Evolutionary conservation across 805 yeast species (phyloP).

Genomic region (Cyberlindnera suaveolens): DNA sequence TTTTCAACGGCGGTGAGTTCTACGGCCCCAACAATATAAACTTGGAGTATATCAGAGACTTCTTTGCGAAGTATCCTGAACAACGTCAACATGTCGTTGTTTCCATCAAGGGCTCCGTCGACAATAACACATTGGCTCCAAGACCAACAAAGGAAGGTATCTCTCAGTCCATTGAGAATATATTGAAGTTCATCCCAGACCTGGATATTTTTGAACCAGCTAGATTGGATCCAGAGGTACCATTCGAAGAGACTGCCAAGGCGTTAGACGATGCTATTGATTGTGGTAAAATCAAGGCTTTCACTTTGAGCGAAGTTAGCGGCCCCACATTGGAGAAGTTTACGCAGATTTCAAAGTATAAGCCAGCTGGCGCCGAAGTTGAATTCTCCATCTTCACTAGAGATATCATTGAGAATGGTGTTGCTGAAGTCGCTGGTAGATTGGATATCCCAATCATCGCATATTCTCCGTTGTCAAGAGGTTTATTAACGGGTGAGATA

Average conservation of each 20-base stretch:
- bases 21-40: slow-evolving; percentile 56
- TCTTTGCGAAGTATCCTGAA: slow-evolving; percentile 53
- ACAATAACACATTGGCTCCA: slow-evolving; percentile 35
- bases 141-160: slow-evolving; percentile 45
- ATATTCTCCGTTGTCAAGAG: slow-evolving; percentile 81
- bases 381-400: slow-evolving; percentile 72
- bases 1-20: slow-evolving; percentile 74
- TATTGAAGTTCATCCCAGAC: slow-evolving; percentile 33
- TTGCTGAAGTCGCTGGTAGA: slow-evolving; percentile 52
- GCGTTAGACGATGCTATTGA: slow-evolving; percentile 54
- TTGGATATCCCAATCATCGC: slow-evolving; percentile 62
- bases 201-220: slow-evolving; percentile 67
- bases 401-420: slow-evolving; percentile 57
- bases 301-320: slow-evolving; percentile 70
- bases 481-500: slow-evolving; percentile 62
- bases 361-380: slow-evolving; percentile 65
- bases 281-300: slow-evolving; percentile 59
- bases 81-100: slow-evolving; percentile 48
- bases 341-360: slow-evolving; percentile 37
- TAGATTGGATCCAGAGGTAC: slow-evolving; percentile 53
- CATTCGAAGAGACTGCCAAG: slow-evolving; percentile 53
- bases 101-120: slow-evolving; percentile 63
- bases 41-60: slow-evolving; percentile 49
- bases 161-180: slow-evolving; percentile 39
- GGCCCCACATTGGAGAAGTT: slow-evolving; percentile 59